These are phyloP conservation scores for Picochlorum sp. DNA, from an alignment of 139 green algal species.

Conservation along the genomic window DNA sequence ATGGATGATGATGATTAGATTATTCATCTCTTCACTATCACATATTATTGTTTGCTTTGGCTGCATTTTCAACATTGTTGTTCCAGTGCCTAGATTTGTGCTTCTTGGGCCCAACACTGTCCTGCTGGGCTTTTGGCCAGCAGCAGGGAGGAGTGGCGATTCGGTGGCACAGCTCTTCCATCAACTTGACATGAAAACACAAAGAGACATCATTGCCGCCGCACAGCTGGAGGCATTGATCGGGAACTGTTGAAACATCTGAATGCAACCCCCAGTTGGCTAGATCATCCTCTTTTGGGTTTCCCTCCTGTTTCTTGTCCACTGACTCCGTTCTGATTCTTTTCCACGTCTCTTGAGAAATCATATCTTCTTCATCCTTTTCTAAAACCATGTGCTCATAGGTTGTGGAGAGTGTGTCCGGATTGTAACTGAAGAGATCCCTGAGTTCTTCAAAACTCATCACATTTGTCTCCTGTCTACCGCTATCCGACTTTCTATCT, in stretches of 20 bases:
- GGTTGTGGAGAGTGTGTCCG: conserved; percentile 64
- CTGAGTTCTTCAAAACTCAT: conserved; percentile 85
- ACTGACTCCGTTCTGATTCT: too few species aligned
- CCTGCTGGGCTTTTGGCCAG: not conserved
- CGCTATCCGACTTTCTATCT: conserved; percentile 9
- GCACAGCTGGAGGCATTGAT: conserved; percentile 54
- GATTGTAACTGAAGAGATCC: conserved; percentile 76
- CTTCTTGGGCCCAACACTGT: not conserved
- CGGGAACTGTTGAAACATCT: conserved; percentile 57
- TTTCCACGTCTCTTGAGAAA: conserved; percentile 6
- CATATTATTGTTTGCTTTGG: conserved; percentile 1
- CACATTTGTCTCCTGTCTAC: conserved; percentile 27
- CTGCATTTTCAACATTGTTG: not conserved
- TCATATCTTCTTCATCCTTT: not conserved
- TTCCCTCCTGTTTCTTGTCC: conserved; percentile 54
- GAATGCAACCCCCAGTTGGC: conserved; percentile 82
- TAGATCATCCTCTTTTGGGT: conserved; percentile 86
- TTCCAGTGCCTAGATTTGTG: not conserved
- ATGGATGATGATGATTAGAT: conserved; percentile 12
- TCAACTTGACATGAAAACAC: conserved; percentile 76
- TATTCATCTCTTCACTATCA: conserved; percentile 7
- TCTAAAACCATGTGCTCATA: conserved; percentile 57
- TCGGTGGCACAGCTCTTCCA: conserved; percentile 34
- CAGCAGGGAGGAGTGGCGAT: conserved; percentile 3
- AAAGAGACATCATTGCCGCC: conserved; percentile 57